Evolutionary conservation across 192 early-diverging fungal genomes (phyloP), one percentile per base, ranked within the genome.

Genomic region (Chytriomyces sp.): DNA sequence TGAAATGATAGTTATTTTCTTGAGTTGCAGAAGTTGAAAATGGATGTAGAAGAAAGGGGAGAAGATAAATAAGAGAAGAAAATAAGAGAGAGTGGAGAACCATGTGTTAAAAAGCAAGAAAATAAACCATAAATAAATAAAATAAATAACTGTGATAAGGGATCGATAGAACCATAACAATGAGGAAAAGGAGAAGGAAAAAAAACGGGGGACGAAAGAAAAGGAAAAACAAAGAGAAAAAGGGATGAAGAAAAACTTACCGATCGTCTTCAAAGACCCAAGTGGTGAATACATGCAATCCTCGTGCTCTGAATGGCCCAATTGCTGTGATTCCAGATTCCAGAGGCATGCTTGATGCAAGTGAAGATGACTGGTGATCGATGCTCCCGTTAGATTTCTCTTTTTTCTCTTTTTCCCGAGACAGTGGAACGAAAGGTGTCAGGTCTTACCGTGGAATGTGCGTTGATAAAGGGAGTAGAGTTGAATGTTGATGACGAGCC

Each of bases 181-280:
- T 35, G 35, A 35, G 35, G 35, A 35, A n/a, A 35, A 35, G 35
- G 35, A 35, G 35, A 35, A 35, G 35, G 35, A 35, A 35, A 35
- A 35, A 2, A 2, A 35, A 35, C 2, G 2, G 35, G 35, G 35
- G 35, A 35, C 35, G 2, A 57, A 57, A 57, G 53, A 57, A 57
- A 57, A 57, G 2, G 16, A 57, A 57, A 57, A 57, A 13, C 1
- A 57, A 20, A 57, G 3, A 57, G 3, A 20, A 20, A 57, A 11
- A 57, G 53, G 20, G 53, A 11, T 11, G 20, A 20, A 57, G 20
- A 57, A 57, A 57, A 57, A 71, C 69, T 71, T 16, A 71, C 69
- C 69, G 69, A 44, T 71, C 69, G 43, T 71, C 69, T n/a, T 71
- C 69, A 71, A 71, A 71, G 16, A 71, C 69, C 69, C 69, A 71